Conservation (phyloP, 2,329 filamentous ascomycete genomes). For the Daldinia sp. region DNA sequence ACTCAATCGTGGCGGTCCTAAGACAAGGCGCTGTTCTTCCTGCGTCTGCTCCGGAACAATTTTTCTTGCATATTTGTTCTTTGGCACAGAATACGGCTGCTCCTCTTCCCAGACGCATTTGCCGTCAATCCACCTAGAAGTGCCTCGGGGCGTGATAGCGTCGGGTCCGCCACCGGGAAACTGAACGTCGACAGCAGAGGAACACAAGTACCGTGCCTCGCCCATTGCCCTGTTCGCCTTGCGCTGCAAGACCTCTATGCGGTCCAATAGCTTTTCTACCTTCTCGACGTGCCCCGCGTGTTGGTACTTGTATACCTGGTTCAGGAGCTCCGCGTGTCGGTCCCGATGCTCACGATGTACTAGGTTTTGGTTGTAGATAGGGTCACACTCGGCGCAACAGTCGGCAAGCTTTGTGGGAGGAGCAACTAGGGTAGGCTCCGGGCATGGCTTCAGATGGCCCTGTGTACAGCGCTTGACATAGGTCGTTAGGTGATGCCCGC, state of each 20-base stretch:
- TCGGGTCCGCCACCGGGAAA: conserved; percentile 8
- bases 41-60: not conserved
- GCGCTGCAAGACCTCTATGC: not conserved
- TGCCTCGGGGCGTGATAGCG: not conserved
- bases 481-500: conserved; percentile 40
- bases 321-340: conserved; percentile 24
- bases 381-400: conserved; percentile 51
- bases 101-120: conserved; percentile 31
- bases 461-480: conserved; percentile 26
- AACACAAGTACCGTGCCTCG: not conserved
- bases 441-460: conserved; percentile 3
- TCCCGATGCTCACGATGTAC: conserved; percentile 32
- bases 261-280: not conserved
- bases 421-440: conserved; percentile 3
- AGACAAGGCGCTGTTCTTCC: not conserved
- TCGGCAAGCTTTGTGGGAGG: conserved; percentile 44
- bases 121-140: conserved; percentile 27
- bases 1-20: conserved; percentile 16
- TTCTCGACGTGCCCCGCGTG: not conserved
- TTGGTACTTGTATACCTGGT: conserved; percentile 40
- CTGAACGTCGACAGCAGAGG: conserved; percentile 7
- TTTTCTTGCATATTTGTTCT: not conserved
- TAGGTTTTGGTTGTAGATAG: conserved; percentile 36
- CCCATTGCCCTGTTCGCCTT: conserved; percentile 2
- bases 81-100: not conserved